Base-by-base conservation (phyloP, 305 asterid species). In the Fraxinus ornus region DNA sequence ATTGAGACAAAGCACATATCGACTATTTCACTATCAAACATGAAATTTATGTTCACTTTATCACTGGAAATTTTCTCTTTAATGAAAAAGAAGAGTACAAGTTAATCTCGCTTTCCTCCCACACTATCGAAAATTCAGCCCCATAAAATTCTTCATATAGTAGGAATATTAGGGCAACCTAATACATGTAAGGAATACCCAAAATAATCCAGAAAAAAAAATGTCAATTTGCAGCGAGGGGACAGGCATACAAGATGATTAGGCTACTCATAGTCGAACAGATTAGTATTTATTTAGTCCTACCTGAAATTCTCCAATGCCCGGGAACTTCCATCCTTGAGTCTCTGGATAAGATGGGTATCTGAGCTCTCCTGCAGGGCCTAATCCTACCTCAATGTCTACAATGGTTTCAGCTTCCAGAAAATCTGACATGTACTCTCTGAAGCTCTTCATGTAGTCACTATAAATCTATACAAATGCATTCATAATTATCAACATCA, bases 291-390 rank as follows among this genome's bases (percentile, higher is more conserved):
- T 17, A 41, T 26, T 76, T 1, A 78, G 57, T 76, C 79, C 78
- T 12, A 93, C 98, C 89, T 92, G 98, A 78, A 95, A 95, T 85
- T 95, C 98, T 82, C 97, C 98, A 7, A 91, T 91, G 26, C 97
- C 96, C 0, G 98, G 98, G 84, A 87, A 95, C 33, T 36, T 28
- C 98, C 97, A 93, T 75, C 98, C 98, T 47, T 89, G 96, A 71
- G 91, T 83, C 86, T 90, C 87, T 22, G 92, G 91, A 79, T 93
- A 93, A 1, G 98, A 92, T 0, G 98, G 97, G 74, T 92, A 93
- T 57, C 97, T 85, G 49, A 95, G 95, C 81, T 95, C 98, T 24
- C 98, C 98, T 0, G 95, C 94, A 19, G 98, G 98, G 52, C 98
- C 98, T 41, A 93, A 84, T 73, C 98, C 98, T 6, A 92, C 91